Evolutionary conservation across 2,329 filamentous ascomycete genomes (phyloP), one percentile per base, ranked within the genome.

Genomic region (Neonectria hederae): DNA sequence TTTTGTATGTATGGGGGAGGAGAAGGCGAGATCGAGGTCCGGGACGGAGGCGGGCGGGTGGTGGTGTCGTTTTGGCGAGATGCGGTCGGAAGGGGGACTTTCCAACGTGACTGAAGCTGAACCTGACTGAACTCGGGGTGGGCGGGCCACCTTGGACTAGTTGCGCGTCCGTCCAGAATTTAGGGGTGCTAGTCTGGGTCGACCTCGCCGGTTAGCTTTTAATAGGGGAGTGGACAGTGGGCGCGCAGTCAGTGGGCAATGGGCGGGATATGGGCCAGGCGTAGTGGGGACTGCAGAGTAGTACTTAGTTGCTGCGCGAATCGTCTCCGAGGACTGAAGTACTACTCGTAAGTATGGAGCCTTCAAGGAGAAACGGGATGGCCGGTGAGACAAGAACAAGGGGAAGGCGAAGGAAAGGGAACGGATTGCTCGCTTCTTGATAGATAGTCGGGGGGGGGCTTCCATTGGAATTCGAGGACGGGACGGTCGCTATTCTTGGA

Each of bases 131-230:
- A 38, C 56, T 45, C 52, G 71, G 71, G 28, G 28, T 9, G 28
- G 28, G 71, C 65, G 35, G 14, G 35, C 35, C 35, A 38, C 35
- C 14, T 38, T 68, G 68, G 67, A 65, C 28, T 10, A 28, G 28
- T 69, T 70, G 65, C 68, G 71, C 69, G 71, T 68, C 69, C 69
- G 71, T 68, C 69, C 66, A 72, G 57, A 64, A 72, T 65, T 73
- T 73, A 73, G 71, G 71, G 71, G 71, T 71, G 72, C 65, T 68
- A 51, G 62, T 61, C 69, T 68, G 66, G 69, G 66, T 59, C 11
- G 30, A 38, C 53, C 64, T 57, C 53, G 53, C 51, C 57, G 54
- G 57, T 62, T 63, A 68, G 69, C 56, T 57, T 48, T 64, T 28
- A 28, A 28, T 28, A 46, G 48, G 62, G 64, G 63, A 42, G 38